phyloP scores from a whole-genome alignment of 2,329 filamentous ascomycete species.

The Graphiopsis chlorocephala region DNA sequence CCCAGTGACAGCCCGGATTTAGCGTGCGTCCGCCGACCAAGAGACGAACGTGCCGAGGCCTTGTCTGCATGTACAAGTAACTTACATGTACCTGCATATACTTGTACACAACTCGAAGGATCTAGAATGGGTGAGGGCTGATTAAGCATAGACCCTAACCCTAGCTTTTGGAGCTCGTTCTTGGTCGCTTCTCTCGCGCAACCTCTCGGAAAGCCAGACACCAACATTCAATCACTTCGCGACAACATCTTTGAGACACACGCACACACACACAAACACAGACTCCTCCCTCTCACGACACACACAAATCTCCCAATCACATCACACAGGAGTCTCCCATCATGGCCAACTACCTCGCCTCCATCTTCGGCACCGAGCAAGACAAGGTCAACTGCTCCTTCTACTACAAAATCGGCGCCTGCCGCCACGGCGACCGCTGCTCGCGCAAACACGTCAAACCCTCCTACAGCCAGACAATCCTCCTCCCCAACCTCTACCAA shows the following conservation, averaged over 20 bases:
- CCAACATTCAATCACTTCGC: not conserved
- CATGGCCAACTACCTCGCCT: slow-evolving; percentile 98
- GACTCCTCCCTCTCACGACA: not conserved
- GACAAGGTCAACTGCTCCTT: slow-evolving; percentile 99
- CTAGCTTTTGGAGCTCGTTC: not conserved
- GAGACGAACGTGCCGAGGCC: not conserved
- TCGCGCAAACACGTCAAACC: slow-evolving; percentile 99
- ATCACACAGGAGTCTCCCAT: slow-evolving; percentile 22
- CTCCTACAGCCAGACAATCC: slow-evolving; percentile 94
- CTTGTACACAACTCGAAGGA: not conserved
- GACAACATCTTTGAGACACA: not conserved
- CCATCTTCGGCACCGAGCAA: slow-evolving; percentile 99
- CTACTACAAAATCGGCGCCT: slow-evolving; percentile 99
- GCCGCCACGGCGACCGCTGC: slow-evolving; percentile 96
- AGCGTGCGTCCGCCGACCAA: not conserved
- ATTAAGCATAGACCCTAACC: not conserved
- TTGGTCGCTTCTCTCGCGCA: no score
- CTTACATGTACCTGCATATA: not conserved
- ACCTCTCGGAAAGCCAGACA: not conserved
- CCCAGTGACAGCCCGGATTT: not conserved
- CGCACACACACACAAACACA: no score
- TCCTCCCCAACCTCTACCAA: slow-evolving; percentile 98
- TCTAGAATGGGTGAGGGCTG: not conserved
- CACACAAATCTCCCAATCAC: not conserved
- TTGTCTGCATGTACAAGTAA: not conserved